Base-by-base conservation (phyloP, 345 rosid species). In the Toxicodendron radicans region DNA sequence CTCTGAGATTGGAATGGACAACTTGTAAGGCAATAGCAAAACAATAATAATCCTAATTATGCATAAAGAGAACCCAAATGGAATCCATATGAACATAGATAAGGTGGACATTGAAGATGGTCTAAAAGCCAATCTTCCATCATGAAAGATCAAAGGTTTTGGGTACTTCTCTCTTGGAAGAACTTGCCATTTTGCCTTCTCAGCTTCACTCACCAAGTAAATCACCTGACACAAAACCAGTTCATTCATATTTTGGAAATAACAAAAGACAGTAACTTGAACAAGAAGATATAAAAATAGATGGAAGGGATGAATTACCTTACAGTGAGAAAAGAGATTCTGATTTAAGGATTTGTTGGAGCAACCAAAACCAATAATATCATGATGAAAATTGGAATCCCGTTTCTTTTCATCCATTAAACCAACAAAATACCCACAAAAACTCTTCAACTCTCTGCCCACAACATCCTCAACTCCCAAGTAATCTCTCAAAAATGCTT, bases 371-470 rank as follows among this genome's bases (percentile, higher is more conserved):
- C 78, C 86, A 57, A 79, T 18, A 7, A 38, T 65, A 21, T 68
- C 45, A 75, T 33, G 23, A 62, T 24, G 51, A 41, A 35, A 38
- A n/a, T 38, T 9, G 63, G 73, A 60, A n/a, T 66, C 56, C 53
- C 71, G 18, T 57, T 70, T 7, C 43, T 67, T 70, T 21, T 73
- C 83, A 68, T 80, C 87, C 90, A 91, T 79, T 64, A 83, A 64
- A 10, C 90, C 93, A 13, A 79, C 64, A 79, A 80, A 89, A 58
- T 83, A 85, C 5, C 89, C 92, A 30, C 73, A 58, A n/a, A 80
- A 56, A 10, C 53, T 72, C 68, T 82, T 84, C 79, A 89, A 61
- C 38, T 87, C 89, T 76, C 89, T 85, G 13, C 86, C 93, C 1
- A 81, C 33, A 59, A 86, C 87, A 59, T 32, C 78, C 24, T 86